Conservation (phyloP, 495 filamentous ascomycete species). For the Xylaria flabelliformis region DNA sequence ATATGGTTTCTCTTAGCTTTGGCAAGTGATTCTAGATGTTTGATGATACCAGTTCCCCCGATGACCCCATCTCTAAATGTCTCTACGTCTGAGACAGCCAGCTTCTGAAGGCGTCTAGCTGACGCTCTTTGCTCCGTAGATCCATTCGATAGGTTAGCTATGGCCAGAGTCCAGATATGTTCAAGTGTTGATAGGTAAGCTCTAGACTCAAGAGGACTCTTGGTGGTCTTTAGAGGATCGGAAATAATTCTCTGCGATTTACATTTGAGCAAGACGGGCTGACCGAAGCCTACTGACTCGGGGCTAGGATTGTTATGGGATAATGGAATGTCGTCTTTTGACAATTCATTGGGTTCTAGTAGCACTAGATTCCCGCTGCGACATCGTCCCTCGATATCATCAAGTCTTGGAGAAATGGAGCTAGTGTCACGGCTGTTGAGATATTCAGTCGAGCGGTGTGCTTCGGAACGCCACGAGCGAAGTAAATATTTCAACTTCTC, state of each 20-base stretch:
- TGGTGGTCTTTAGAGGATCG: not conserved
- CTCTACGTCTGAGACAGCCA: not conserved
- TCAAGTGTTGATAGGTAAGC: not conserved
- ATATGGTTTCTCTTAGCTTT: conserved; percentile 6
- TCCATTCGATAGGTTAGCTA: not conserved
- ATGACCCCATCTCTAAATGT: not conserved
- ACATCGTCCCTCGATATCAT: not conserved
- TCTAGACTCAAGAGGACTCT: not conserved
- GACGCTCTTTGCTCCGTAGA: not conserved
- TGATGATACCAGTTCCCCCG: not conserved
- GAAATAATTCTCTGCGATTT: not conserved
- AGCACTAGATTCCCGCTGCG: not conserved
- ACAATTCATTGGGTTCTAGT: not conserved
- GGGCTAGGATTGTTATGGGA: not conserved
- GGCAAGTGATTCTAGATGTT: conserved; percentile 1
- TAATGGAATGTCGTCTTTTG: not conserved
- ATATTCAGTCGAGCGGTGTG: not conserved
- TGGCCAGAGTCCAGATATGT: not conserved
- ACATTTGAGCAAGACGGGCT: not conserved
- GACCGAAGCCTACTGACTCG: not conserved
- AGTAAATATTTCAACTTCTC: not conserved
- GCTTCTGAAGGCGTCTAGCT: not conserved
- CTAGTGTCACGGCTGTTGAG: not conserved
- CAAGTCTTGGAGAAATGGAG: not conserved
- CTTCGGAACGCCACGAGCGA: not conserved